phyloP scores from a whole-genome alignment of 225 moss, liverwort and hornwort genomes.

The Rhytidiadelphus loreus region DNA sequence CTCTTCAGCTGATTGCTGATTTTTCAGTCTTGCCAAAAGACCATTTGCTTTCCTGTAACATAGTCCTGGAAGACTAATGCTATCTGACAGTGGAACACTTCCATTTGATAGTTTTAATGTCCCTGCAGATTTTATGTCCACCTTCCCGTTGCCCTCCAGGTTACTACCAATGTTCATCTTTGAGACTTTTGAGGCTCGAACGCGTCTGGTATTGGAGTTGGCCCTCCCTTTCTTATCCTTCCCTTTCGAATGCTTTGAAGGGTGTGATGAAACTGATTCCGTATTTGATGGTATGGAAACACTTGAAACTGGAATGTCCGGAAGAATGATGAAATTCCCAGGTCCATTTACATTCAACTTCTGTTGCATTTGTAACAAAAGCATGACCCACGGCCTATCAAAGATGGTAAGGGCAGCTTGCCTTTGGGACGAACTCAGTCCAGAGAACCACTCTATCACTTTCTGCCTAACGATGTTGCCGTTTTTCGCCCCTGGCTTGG shows the following conservation, averaged over 20 bases:
- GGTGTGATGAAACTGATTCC: slow-evolving; percentile 9
- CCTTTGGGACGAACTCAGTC: slow-evolving; percentile 51
- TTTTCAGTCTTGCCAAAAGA: slow-evolving; percentile 51
- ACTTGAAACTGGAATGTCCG: slow-evolving; percentile 51
- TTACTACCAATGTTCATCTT: slow-evolving; percentile 6
- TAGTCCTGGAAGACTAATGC: slow-evolving; percentile 41
- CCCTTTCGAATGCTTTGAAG: slow-evolving; percentile 33
- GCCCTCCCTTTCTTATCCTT: slow-evolving; percentile 40
- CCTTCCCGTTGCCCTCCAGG: slow-evolving; percentile 3
- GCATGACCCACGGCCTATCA: slow-evolving; percentile 60
- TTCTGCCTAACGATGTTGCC: slow-evolving; percentile 31
- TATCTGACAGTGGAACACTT: not conserved
- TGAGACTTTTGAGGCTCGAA: slow-evolving; percentile 23
- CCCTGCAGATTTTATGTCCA: not conserved
- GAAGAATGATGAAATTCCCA: slow-evolving; percentile 71
- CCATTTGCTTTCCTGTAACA: slow-evolving; percentile 74
- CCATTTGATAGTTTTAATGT: not conserved
- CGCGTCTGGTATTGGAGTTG: slow-evolving; percentile 22
- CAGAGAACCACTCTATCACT: slow-evolving; percentile 56
- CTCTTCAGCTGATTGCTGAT: slow-evolving; percentile 38
- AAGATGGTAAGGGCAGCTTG: slow-evolving; percentile 58
- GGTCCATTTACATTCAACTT: slow-evolving; percentile 48
- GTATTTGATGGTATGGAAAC: not conserved
- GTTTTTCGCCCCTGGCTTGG: slow-evolving; percentile 17
- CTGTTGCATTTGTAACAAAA: slow-evolving; percentile 76